phyloP scores from a whole-genome alignment of 1,284 basidiomycete genomes.

The Fomitopsis schrenkii region DNA sequence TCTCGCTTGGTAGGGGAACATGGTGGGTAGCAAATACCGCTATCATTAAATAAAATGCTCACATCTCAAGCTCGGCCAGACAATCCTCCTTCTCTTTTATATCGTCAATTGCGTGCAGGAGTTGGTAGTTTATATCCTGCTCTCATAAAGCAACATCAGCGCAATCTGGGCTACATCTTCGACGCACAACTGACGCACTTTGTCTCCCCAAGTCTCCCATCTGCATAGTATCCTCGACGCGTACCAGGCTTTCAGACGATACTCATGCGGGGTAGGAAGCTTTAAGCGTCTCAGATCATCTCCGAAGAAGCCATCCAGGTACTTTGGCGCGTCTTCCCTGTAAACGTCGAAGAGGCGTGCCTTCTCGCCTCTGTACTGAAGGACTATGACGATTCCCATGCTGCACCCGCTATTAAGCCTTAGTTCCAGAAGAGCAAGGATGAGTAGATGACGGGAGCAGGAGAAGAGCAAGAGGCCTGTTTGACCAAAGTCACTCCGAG shows the following conservation, averaged over 20 bases:
- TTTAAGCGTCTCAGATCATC: neutral
- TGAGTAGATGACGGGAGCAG: too few species aligned
- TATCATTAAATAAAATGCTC: too few species aligned
- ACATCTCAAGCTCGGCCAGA: too few species aligned
- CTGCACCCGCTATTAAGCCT: too few species aligned
- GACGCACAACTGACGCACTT: neutral
- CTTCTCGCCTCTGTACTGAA: neutral
- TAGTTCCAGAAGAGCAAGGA: too few species aligned
- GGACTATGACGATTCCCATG: neutral
- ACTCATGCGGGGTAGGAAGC: neutral
- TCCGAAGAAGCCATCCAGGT: neutral
- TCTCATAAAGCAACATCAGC: neutral
- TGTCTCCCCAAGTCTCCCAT: neutral
- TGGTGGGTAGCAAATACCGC: too few species aligned
- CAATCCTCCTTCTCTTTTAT: too few species aligned
- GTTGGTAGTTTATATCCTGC: neutral
- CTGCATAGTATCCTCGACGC: neutral
- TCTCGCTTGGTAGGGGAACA: too few species aligned
- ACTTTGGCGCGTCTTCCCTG: neutral
- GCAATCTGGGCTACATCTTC: neutral
- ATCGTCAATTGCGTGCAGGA: too few species aligned
- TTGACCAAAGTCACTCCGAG: too few species aligned
- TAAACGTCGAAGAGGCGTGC: neutral
- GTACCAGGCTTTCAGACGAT: neutral
- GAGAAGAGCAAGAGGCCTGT: too few species aligned